Base-by-base conservation (phyloP, 805 yeast species). In the Wickerhamiella slavikovae region DNA sequence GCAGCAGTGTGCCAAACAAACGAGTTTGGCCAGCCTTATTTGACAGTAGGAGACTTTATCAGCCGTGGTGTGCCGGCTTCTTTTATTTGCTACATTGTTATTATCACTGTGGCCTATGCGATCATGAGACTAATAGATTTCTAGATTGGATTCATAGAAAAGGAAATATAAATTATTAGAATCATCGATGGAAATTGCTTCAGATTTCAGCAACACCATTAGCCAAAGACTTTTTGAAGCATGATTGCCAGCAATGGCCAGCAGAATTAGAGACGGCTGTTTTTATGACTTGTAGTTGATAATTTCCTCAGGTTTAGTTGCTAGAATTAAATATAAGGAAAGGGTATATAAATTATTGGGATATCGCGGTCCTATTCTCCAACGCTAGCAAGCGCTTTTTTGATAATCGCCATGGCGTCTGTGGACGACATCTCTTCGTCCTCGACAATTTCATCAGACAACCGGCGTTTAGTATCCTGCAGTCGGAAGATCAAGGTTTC, bases 1-100 rank as follows among this genome's bases (percentile, higher is more conserved):
- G 82, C 96, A 0, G 98, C 96, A 0, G 80, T 89, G 37, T 82
- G 95, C 34, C 69, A 82, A 69, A 71, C 83, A 4, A 93, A 89
- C 49, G 93, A 79, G 43, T 64, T 83, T 24, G 96, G 96, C 7
- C 73, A 74, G 32, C 80, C 92, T 13, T 89, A 89, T 46, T 56
- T 89, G 42, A 74, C 82, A 1, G 96, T 83, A 11, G 65, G 70
- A 11, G 76, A 77, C 20, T 89, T 89, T 45, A 79, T 89, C 26
- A 72, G 76, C 9, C 64, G 91, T 35, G 98, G 98, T 48, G 80
- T 85, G 6, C 93, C 94, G 7, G 64, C 85, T 16, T 76, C 93
- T 19, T 34, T 85, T 3, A 57, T 80, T 34, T 71, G 82, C 21
- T 85, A 80, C 44, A 32, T 62, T 3, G 66, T 74, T 16, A 68